Percentiles rank a stretch among this genome's conserved stretches.
Conservation (phyloP, 192 early-diverging fungal species). For the Backusella mclennaniae region DNA sequence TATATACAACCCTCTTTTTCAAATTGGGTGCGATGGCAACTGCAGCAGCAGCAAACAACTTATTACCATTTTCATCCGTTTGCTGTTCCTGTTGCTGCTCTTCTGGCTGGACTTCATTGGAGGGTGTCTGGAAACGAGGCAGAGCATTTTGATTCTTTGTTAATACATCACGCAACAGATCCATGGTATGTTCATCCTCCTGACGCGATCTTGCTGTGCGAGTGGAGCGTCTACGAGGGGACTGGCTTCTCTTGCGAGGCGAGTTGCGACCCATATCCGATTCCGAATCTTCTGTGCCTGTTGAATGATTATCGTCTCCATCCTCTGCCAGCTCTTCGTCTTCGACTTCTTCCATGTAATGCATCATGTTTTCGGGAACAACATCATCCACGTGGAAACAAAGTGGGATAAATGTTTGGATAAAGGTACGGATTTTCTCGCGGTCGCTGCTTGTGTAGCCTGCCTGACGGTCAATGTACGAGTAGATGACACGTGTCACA, state of each 20-base stretch:
- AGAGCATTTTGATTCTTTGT: constrained; percentile 27
- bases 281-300: constrained; percentile 37
- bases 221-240: not conserved
- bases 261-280: constrained; percentile 24
- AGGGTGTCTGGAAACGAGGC: constrained; percentile 34
- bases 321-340: constrained; percentile 52
- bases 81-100: constrained; percentile 14
- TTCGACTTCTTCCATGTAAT: constrained; percentile 49
- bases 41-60: constrained; percentile 36
- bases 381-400: constrained; percentile 59
- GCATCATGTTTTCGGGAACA: constrained; percentile 41
- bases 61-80: constrained; percentile 11
- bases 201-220: constrained; percentile 5
- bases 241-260: constrained; percentile 7
- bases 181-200: constrained; percentile 36
- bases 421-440: constrained; percentile 74
- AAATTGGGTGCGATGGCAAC: constrained; percentile 26
- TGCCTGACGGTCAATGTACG: constrained; percentile 66
- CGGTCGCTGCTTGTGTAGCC: constrained; percentile 56
- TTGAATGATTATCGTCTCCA: constrained; percentile 31
- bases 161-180: constrained; percentile 36
- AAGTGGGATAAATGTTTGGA: constrained; percentile 69
- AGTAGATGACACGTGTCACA: constrained; percentile 70
- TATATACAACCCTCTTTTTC: constrained; percentile 40
- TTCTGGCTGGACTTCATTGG: constrained; percentile 36